phyloP scores from a whole-genome alignment of 768 basidiomycete genomes.

The Tulasnella sp. region DNA sequence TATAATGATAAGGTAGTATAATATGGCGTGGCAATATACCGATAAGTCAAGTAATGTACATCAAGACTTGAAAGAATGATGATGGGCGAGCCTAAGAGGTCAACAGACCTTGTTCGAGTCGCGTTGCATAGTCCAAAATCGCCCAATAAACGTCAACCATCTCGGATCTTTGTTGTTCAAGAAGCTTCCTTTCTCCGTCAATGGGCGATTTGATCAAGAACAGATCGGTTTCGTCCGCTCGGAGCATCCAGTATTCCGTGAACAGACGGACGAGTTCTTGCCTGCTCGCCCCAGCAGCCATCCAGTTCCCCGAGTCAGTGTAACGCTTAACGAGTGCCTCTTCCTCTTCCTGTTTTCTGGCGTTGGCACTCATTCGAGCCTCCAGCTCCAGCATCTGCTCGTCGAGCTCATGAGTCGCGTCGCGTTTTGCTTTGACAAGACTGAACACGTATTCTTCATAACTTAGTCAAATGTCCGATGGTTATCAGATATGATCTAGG shows the following conservation, averaged over 20 bases:
- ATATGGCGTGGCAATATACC: too few species aligned
- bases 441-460: background rate
- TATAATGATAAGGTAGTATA: too few species aligned
- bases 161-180: background rate
- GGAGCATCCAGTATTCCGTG: background rate
- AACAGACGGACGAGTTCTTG: background rate
- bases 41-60: too few species aligned
- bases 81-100: too few species aligned
- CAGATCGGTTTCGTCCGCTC: background rate
- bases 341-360: background rate
- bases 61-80: too few species aligned
- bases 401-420: background rate
- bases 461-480: background rate
- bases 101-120: background rate
- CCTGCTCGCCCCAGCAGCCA: background rate
- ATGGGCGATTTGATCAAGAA: background rate
- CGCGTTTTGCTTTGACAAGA: background rate
- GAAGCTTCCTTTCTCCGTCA: background rate
- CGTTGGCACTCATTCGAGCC: background rate
- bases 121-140: background rate
- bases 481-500: too few species aligned
- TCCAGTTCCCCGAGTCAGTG: background rate
- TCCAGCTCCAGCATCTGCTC: background rate
- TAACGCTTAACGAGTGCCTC: background rate
- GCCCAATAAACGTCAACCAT: background rate